Percentiles rank a stretch among this genome's conserved stretches.
Evolutionary conservation across 495 filamentous ascomycete genomes (phyloP).

Genomic region (Penicillium steckii): DNA sequence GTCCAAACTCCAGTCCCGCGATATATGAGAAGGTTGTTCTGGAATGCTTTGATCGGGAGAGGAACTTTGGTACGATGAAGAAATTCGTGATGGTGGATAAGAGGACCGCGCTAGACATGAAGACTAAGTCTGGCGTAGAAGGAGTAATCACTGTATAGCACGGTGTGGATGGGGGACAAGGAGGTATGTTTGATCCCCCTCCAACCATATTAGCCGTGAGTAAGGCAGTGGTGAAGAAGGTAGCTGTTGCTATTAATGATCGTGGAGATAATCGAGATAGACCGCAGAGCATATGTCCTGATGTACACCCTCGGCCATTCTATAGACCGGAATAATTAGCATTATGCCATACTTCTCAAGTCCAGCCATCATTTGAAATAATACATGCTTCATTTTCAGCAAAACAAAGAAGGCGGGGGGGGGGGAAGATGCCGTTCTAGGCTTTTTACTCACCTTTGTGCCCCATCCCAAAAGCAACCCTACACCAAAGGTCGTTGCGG

Average conservation of each 20-base stretch:
- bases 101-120: slow-evolving; percentile 32
- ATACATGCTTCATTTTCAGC: no score
- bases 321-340: slow-evolving; percentile 9
- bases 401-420: no score
- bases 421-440: no score
- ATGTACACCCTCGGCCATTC: slow-evolving; percentile 56
- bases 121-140: slow-evolving; percentile 26
- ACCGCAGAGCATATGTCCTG: slow-evolving; percentile 62
- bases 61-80: slow-evolving; percentile 24
- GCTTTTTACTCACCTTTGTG: slow-evolving; percentile 51
- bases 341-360: background rate
- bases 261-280: slow-evolving; percentile 51
- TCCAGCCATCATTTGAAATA: no score
- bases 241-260: slow-evolving; percentile 50
- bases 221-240: slow-evolving; percentile 55
- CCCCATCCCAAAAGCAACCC: slow-evolving; percentile 55
- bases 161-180: slow-evolving; percentile 33
- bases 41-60: slow-evolving; percentile 28
- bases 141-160: slow-evolving; percentile 54
- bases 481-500: slow-evolving; percentile 37
- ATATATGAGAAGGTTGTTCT: slow-evolving; percentile 36
- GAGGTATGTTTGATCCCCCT: slow-evolving; percentile 29
- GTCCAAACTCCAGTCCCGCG: slow-evolving; percentile 52
- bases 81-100: slow-evolving; percentile 36
- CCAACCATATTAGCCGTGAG: slow-evolving; percentile 45